Evolutionary conservation across 2,329 filamentous ascomycete genomes (phyloP), one percentile per base, ranked within the genome.

Genomic region (Raffaelea albimanens): DNA sequence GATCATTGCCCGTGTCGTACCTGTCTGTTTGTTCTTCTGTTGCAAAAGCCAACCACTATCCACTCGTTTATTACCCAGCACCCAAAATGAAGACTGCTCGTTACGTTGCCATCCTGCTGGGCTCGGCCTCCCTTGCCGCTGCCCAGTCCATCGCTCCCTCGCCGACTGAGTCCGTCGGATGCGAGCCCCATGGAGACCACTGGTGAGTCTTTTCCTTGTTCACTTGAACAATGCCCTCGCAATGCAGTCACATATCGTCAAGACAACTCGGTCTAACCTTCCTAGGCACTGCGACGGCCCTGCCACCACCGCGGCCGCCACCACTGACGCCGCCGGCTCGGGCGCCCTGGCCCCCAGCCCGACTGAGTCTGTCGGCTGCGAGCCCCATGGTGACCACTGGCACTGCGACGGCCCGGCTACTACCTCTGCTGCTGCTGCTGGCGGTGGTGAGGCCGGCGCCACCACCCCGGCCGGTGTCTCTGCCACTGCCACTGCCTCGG

Each of bases 361-460:
- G 7, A 66, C 63, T 45, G 60, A 67, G 33, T 61, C 59, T 9
- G 49, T 57, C 5, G 59, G 59, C 23, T 67, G 66, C 51, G 56
- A 61, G 34, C 54, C 66, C 11, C 66, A 69, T 44, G 62, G 59
- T 9, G 66, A 70, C 51, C 66, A 69, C 57, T 68, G 65, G 63
- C 57, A 54, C 47, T 52, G 50, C 42, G 33, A 46, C n/a, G 51
- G 52, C 19, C 45, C 51, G 9, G 33, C 41, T 23, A 16, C n/a
- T 8, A 51, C 48, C n/a, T 40, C 49, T 19, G 20, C 40, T 14
- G n/a, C 21, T 21, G 7, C 38, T 16, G 7, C 23, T 31, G 31
- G 8, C 20, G 22, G 48, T 33, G 20, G 16, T 34, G 31, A 34
- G 31, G 31, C 31, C 18, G 34, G 7, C 34, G 14, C 34, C 14